Evolutionary conservation across 2,329 filamentous ascomycete species (phyloP), one percentile per base, ranked within the genome.

Genomic region (Ophiostoma novo-ulmi): DNA sequence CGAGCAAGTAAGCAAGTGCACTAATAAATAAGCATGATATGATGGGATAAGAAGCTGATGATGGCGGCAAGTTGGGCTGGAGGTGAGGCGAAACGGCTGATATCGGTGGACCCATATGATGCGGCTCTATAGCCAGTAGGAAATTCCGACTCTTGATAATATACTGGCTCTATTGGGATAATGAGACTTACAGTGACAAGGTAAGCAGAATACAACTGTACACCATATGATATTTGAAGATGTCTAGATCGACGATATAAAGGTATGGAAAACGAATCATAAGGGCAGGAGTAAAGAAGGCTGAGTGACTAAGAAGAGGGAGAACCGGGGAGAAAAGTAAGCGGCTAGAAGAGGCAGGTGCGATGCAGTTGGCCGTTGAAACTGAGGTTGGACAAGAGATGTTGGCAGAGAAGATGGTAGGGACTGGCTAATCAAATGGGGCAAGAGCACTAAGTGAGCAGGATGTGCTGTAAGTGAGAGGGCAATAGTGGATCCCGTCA

Each of bases 381-480:
- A 17, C 52, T 11, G n/a, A 58, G 52, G 52, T 26, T 26, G 52
- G 22, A 58, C 52, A 11, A 26, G 17, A 8, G 52, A 58, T 10
- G 10, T 58, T 58, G 52, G 14, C 52, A 58, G 11, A 58, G 7
- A 58, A 58, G n/a, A 26, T 22, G 52, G 52, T 26, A 58, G 52
- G 17, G 10, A 58, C 10, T 58, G 52, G 22, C 48, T 55, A 7
- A 55, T 55, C 48, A 55, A n/a, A 55, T 55, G 48, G 48, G n/a
- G n/a, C 52, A 58, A 13, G 11, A 58, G 52, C 52, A 10, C 52
- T 58, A 58, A 31, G n/a, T n/a, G 52, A 10, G 10, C 52, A 22
- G 52, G 52, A 58, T 58, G 52, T 22, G 52, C 22, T 58, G n/a
- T 58, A 58, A 58, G 52, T 58, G 52, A 14, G n/a, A 58, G 52